phyloP scores from a whole-genome alignment of 140 eudicot genomes.

The Stevia rebaudiana region DNA sequence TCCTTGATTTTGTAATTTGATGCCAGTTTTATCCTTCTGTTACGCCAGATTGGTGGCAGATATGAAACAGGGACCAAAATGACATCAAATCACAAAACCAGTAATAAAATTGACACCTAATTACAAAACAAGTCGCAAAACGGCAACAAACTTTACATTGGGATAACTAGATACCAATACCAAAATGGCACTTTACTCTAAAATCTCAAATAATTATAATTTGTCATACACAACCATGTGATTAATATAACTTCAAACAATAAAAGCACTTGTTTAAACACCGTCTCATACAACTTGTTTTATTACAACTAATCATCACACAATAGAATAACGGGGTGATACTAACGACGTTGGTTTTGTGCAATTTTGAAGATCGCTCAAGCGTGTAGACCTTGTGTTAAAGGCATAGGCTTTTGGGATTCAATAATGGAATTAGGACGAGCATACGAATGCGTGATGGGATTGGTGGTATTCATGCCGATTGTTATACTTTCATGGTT shows the following conservation, averaged over 20 bases:
- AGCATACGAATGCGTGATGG: conserved; percentile 92
- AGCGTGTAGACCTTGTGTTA: conserved; percentile 74
- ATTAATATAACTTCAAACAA: neutral
- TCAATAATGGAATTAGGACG: conserved; percentile 85
- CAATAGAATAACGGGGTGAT: neutral
- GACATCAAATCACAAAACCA: too few relatives aligned
- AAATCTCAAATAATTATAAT: neutral
- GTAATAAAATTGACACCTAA: too few relatives aligned
- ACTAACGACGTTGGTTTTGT: conserved; percentile 17
- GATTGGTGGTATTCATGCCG: conserved; percentile 69
- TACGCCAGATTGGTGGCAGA: too few relatives aligned
- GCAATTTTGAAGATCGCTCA: conserved; percentile 55
- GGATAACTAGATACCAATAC: too few relatives aligned
- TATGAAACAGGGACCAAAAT: too few relatives aligned
- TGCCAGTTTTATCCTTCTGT: too few relatives aligned
- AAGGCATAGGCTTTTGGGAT: conserved; percentile 80
- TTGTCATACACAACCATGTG: neutral
- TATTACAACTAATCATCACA: neutral
- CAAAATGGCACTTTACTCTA: too few relatives aligned
- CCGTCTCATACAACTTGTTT: neutral
- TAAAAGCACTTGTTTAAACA: neutral
- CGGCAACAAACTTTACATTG: too few relatives aligned
- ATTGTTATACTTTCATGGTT: conserved; percentile 89
- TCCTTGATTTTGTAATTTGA: too few relatives aligned
- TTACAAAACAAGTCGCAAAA: too few relatives aligned